Evolutionary conservation across 768 basidiomycete genomes (phyloP), one percentile per base, ranked within the genome.

Genomic region (Paxillus ammoniavirescens): DNA sequence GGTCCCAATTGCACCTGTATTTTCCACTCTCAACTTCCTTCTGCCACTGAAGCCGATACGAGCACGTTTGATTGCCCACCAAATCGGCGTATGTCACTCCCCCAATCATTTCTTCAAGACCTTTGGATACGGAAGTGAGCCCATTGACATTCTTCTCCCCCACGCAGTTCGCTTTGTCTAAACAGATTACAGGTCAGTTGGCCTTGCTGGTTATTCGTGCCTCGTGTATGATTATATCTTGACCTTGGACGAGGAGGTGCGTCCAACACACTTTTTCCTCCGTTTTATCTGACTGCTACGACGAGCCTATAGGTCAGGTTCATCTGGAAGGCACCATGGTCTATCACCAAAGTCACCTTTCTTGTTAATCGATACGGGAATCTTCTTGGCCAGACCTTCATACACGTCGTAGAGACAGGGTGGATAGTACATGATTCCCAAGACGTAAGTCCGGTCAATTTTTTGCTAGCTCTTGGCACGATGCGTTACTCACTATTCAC

Each of bases 391-490:
- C 66, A 68, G 31, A 53, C 56, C 3, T 53, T 64, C 26, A 18
- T 68, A 0, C 36, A 48, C 38, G n/a, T 68, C 5, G 59, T 64
- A 21, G 67, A 68, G 45, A 51, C 53, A 2, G 68, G 68, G 10
- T 44, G 57, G 15, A 17, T 67, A 23, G 44, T 26, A 9, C 51
- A 56, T 2, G 15, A 44, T 5, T 70, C 63, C 14, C 35, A 41
- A 46, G 8, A n/a, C 1, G 66, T 67, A 43, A 40, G 18, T 52
- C 7, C 18, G n/a, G 15, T 8, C 17, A 5, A 12, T 1, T 28
- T 26, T 26, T 26, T 4, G 8, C 26, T 18, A 40, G 8, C 48
- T 5, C 5, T 10, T 2, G 18, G 31, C 26, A 5, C 31, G 18
- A 38, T 60, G 9, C 56, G 4, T 33, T 41, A 1, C 23, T 8